Percentiles rank a stretch among this genome's conserved stretches.
Evolutionary conservation across 768 basidiomycete species (phyloP).

Genomic region (Ramaria sp.): DNA sequence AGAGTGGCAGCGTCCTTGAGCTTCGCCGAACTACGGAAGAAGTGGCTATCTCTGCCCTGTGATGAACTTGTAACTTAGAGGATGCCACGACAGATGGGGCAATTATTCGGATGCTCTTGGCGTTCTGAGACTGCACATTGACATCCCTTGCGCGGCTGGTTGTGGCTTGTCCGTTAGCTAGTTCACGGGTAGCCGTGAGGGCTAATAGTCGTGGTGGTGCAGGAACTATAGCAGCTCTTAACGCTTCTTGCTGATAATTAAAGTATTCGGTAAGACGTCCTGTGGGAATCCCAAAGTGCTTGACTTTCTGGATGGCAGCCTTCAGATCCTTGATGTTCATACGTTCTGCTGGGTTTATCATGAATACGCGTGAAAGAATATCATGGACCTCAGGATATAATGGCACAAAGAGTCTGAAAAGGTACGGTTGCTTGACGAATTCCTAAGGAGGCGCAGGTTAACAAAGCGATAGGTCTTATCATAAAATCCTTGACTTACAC

Average conservation of each 20-base stretch:
- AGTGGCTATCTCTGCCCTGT: too few relatives aligned
- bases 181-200: not conserved
- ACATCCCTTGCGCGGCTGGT: too few relatives aligned
- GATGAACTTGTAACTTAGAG: too few relatives aligned
- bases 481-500: constrained; percentile 60
- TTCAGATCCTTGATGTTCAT: constrained; percentile 29
- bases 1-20: not conserved
- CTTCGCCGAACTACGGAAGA: too few relatives aligned
- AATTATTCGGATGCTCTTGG: too few relatives aligned
- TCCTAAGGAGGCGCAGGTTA: constrained; percentile 33
- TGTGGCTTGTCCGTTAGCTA: not conserved
- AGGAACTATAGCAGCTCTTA: not conserved
- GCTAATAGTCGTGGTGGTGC: not conserved
- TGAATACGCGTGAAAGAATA: not conserved
- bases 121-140: too few relatives aligned
- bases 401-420: constrained; percentile 29
- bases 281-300: constrained; percentile 28
- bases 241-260: constrained; percentile 20
- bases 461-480: constrained; percentile 47
- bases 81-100: too few relatives aligned
- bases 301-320: constrained; percentile 21
- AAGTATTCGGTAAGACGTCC: constrained; percentile 37
- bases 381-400: constrained; percentile 46
- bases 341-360: not conserved
- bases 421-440: constrained; percentile 16